phyloP scores from a whole-genome alignment of 2,329 filamentous ascomycete species.

The Aspergillus sp. region DNA sequence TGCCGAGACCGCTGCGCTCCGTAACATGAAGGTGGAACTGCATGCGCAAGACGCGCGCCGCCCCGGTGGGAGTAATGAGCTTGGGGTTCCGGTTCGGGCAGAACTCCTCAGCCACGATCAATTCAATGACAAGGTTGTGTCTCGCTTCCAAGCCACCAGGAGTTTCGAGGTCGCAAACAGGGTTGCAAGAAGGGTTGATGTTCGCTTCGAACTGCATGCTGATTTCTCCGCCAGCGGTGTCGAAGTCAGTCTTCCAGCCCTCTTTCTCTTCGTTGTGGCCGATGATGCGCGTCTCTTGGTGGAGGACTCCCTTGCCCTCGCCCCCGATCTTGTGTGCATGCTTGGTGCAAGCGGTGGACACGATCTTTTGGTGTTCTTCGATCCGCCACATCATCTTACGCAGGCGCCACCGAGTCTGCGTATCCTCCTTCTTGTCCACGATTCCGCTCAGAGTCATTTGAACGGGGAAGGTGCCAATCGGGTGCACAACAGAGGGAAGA shows the following conservation, averaged over 20 bases:
- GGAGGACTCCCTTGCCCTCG: conserved; percentile 68
- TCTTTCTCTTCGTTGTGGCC: conserved; percentile 78
- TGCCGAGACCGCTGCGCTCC: conserved; percentile 80
- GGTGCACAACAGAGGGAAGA: conserved; percentile 80
- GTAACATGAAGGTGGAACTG: conserved; percentile 84
- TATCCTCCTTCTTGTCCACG: conserved; percentile 67
- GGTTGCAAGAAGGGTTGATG: conserved; percentile 63
- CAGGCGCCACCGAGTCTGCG: conserved; percentile 81
- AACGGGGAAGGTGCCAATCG: conserved; percentile 78
- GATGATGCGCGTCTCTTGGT: conserved; percentile 74
- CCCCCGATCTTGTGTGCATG: conserved; percentile 68
- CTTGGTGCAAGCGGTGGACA: conserved; percentile 76
- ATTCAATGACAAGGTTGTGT: conserved; percentile 85
- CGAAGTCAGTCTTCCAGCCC: conserved; percentile 86
- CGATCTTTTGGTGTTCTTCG: conserved; percentile 78
- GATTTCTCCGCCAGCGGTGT: conserved; percentile 68
- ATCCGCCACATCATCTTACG: conserved; percentile 92
- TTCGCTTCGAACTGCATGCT: conserved; percentile 75
- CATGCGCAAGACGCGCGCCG: conserved; percentile 87
- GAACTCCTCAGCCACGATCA: conserved; percentile 93
- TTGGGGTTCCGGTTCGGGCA: conserved; percentile 68
- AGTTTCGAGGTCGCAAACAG: conserved; percentile 75
- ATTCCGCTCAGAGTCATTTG: conserved; percentile 84
- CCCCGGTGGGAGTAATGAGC: conserved; percentile 80
- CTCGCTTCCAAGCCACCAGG: conserved; percentile 74